Conservation (phyloP, 345 rosid species). For the Citrus maxima region DNA sequence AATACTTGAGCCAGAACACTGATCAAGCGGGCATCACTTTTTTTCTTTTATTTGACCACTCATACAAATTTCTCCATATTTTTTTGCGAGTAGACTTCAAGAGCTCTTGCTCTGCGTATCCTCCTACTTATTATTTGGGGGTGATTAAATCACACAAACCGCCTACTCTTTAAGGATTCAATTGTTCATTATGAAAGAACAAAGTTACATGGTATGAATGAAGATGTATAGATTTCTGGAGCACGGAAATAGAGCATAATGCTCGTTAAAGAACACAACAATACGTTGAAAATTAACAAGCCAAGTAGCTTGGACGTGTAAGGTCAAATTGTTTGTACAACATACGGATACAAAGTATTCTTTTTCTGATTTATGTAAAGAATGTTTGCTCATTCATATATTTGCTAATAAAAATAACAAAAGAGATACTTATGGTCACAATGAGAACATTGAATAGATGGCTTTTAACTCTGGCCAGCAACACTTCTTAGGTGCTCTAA, state of each 20-base stretch:
- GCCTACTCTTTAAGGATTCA: not conserved
- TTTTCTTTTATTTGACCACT: not conserved
- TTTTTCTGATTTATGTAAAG: not conserved
- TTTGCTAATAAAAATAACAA: not conserved
- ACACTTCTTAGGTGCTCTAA: slow-evolving; percentile 40
- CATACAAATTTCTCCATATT: not conserved
- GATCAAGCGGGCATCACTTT: not conserved
- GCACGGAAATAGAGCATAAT: not conserved
- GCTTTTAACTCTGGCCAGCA: not conserved
- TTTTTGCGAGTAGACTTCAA: no score
- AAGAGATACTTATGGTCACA: not conserved
- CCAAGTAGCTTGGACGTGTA: not conserved
- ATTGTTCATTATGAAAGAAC: not conserved
- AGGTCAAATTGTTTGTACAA: not conserved
- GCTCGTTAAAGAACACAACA: not conserved
- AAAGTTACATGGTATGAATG: not conserved
- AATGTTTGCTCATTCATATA: not conserved
- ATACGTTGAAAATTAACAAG: not conserved
- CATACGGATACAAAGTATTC: not conserved
- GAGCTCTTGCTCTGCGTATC: no score
- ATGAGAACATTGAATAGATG: not conserved
- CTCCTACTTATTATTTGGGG: no score
- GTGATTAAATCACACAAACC: no score
- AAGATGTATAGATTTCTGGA: not conserved
- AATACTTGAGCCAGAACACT: not conserved